A percentile compares a stretch with the other conserved stretches of the same genome.
Evolutionary conservation across 306 rosid species (phyloP).

Genomic region (Ceratonia siliqua): DNA sequence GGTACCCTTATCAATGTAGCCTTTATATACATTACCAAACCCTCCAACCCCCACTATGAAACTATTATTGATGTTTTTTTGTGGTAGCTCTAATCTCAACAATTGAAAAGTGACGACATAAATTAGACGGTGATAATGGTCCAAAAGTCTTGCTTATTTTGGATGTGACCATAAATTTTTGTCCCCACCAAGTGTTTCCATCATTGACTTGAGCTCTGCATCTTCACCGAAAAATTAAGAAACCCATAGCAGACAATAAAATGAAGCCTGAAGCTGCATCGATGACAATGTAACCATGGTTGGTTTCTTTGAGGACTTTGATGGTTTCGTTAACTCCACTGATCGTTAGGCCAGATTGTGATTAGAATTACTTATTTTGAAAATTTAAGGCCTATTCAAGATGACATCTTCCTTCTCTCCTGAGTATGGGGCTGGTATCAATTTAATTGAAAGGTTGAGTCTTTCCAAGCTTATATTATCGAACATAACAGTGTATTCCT

Average conservation of each 20-base stretch:
- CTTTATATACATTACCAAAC: constrained; percentile 27
- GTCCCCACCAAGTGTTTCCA: background rate
- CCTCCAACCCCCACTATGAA: background rate
- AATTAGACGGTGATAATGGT: background rate
- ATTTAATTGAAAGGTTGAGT: background rate
- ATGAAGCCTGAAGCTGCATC: background rate
- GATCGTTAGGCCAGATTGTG: background rate
- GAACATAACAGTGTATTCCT: background rate
- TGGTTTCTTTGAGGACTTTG: background rate
- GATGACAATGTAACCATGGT: background rate
- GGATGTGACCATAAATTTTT: background rate
- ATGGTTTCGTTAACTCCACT: background rate
- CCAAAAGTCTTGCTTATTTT: background rate
- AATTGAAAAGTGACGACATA: constrained; percentile 9
- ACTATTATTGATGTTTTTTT: background rate
- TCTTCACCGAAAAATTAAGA: background rate
- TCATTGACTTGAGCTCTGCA: no score
- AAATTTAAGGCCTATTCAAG: background rate
- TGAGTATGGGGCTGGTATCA: background rate
- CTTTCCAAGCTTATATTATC: background rate
- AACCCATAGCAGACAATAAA: background rate
- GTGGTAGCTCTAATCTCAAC: constrained; percentile 10
- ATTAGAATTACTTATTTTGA: background rate
- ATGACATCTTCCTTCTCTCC: background rate
- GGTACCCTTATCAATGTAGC: background rate